Evolutionary conservation across 352 stramenopile genomes (phyloP).

Genomic region (Pythium chondricola): DNA sequence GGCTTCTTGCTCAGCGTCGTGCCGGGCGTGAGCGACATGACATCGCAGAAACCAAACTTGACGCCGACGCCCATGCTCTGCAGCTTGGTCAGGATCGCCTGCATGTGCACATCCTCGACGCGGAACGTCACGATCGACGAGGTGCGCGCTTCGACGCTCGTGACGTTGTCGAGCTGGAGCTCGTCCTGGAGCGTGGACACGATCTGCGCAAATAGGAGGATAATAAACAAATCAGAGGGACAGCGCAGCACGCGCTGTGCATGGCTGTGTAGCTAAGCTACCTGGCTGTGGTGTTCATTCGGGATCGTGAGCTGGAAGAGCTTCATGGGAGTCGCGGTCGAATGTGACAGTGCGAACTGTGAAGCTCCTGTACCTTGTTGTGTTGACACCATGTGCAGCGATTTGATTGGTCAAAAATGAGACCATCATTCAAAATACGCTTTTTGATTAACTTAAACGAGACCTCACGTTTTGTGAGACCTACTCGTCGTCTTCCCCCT

Average conservation of each 20-base stretch:
- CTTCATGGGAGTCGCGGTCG: slow-evolving; percentile 43
- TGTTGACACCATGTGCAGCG: too few species aligned
- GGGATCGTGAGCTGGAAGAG: slow-evolving; percentile 85
- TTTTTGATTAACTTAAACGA: slow-evolving; percentile 6
- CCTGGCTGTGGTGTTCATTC: slow-evolving; percentile 77
- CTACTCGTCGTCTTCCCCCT: slow-evolving; percentile 6
- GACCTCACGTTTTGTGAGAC: not conserved
- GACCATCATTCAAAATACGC: not conserved
- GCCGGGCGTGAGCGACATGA: slow-evolving; percentile 83
- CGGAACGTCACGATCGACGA: slow-evolving; percentile 85
- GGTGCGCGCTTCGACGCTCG: slow-evolving; percentile 76
- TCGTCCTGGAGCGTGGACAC: slow-evolving; percentile 77
- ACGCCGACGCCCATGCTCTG: slow-evolving; percentile 78
- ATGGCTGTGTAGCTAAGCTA: not conserved
- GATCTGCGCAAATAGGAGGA: slow-evolving; percentile 27
- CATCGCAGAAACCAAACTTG: slow-evolving; percentile 83
- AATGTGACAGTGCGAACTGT: not conserved
- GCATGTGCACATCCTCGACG: slow-evolving; percentile 81
- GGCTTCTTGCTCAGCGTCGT: slow-evolving; percentile 65
- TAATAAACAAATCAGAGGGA: not conserved
- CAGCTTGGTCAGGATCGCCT: slow-evolving; percentile 75
- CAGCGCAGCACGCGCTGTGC: not conserved
- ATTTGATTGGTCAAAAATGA: slow-evolving; percentile 7
- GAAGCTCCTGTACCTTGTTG: not conserved
- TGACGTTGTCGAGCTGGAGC: slow-evolving; percentile 79